phyloP scores from a whole-genome alignment of 371 early-diverging fungal species.

The Coemansia sp. region DNA sequence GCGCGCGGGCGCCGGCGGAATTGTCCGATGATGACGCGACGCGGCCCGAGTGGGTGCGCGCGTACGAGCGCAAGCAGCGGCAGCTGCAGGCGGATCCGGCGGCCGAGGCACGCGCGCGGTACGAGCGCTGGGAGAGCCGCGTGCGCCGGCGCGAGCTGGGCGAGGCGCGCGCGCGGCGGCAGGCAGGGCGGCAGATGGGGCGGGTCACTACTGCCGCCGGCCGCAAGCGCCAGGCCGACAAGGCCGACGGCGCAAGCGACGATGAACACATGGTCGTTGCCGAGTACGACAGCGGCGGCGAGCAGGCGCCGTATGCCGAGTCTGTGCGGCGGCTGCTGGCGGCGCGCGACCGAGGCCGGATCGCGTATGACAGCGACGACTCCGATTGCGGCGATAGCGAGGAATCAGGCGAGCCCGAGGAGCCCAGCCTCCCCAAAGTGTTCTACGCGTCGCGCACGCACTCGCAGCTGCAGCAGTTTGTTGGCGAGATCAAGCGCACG shows the following conservation, averaged over 20 bases:
- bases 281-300: conserved; percentile 25
- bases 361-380: conserved; percentile 13
- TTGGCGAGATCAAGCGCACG: conserved; percentile 84
- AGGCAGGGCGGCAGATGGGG: not conserved
- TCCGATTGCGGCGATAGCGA: conserved; percentile 16
- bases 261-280: conserved; percentile 21
- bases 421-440: conserved; percentile 54
- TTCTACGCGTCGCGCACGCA: conserved; percentile 88
- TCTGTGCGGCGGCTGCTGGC: conserved; percentile 23
- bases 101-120: not conserved
- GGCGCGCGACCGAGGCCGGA: conserved; percentile 4
- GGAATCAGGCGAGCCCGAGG: not conserved
- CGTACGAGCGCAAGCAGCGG: conserved; percentile 34
- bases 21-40: not conserved
- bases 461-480: conserved; percentile 91
- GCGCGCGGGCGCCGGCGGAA: not conserved
- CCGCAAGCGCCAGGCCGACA: not conserved
- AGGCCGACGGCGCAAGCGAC: conserved; percentile 11
- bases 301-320: conserved; percentile 15
- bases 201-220: not conserved
- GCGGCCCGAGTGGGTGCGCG: conserved; percentile 48
- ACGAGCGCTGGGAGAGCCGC: not conserved
- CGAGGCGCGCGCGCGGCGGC: not conserved
- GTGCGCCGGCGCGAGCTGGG: conserved; percentile 2
- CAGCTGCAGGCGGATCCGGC: not conserved